Percentiles rank a stretch among this genome's conserved stretches.
These are phyloP conservation scores for Phytophthora foliorum DNA, from an alignment of 352 stramenopile genomes.

Conservation along the genomic window DNA sequence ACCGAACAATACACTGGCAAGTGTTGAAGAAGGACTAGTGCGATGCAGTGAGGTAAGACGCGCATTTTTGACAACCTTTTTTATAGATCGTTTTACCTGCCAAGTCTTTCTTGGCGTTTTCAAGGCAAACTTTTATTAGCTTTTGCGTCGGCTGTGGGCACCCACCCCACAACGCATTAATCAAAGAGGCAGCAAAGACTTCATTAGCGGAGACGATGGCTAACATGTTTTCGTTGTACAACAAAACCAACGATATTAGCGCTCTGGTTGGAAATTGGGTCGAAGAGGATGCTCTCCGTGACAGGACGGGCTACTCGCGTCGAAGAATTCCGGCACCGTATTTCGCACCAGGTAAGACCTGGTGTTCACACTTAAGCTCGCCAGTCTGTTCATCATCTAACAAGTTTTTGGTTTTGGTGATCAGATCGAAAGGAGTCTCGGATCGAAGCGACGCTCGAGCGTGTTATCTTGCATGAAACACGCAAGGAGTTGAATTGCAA, in stretches of 20 bases:
- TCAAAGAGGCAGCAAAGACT: conserved; percentile 9
- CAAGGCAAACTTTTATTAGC: conserved; percentile 25
- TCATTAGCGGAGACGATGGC: conserved; percentile 3
- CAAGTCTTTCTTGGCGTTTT: conserved; percentile 19
- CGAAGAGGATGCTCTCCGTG: conserved; percentile 78
- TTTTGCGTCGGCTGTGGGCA: not conserved
- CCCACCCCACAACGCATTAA: conserved; percentile 16
- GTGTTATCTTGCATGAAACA: conserved; percentile 57
- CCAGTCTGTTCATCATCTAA: conserved; percentile 2
- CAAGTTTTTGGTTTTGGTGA: not conserved
- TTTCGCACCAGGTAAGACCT: conserved; percentile 41
- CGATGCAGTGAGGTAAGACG: not conserved
- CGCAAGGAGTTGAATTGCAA: conserved; percentile 35
- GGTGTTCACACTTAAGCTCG: not conserved
- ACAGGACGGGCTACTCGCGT: conserved; percentile 66
- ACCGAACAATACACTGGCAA: not conserved
- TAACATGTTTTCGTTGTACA: conserved; percentile 72
- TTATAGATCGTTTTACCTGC: conserved; percentile 14
- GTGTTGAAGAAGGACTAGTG: not conserved
- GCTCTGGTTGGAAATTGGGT: conserved; percentile 89
- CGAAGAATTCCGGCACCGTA: conserved; percentile 55
- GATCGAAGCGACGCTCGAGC: conserved; percentile 57
- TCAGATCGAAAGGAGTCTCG: conserved; percentile 55
- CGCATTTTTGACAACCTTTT: conserved; percentile 23
- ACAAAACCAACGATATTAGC: conserved; percentile 85